Base-by-base conservation (phyloP, 2,329 filamentous ascomycete genomes). In the Botrytis fragariae region DNA sequence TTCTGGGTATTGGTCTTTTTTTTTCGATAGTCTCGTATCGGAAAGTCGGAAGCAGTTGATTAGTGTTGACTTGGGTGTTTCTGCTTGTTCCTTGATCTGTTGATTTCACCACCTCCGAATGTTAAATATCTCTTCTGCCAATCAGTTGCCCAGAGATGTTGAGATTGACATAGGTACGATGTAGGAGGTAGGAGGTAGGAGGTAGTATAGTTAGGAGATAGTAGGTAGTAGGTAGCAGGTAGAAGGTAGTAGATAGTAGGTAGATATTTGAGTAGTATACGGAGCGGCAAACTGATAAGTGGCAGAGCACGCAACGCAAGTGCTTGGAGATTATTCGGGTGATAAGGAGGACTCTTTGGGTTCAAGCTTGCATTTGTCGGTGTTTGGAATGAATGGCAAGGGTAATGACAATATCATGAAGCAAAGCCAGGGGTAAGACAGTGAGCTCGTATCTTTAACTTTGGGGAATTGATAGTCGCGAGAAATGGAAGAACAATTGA, bases 1-100 rank as follows among this genome's bases (percentile, higher is more conserved):
- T 63, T 63, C 37, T 63, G 37, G 61, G 37, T 63, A 62, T 39
- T 42, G 61, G 61, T 44, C 61, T 63, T 63, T 63, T 29, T 54
- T 63, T 63, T 63, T 42, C 39, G 37, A 42, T n/a, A 63, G 37
- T 63, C 37, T 63, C 25, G 61, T 29, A 63, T 63, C 59, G 32
- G 59, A 61, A 37, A 18, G 32, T 37, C 61, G 61, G 61, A 63
- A 42, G 61, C n/a, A 57, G 61, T 42, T 25, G 60, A 37, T 62
- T 62, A 29, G 60, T 29, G 9, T 63, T 62, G 37, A 42, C 37
- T 18, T 25, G 37, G 60, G 14, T 62, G n/a, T 18, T n/a, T 62
- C 22, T 62, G 37, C 60, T 62, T 62, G 22, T 62, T 62, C 60
- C 60, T 42, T 62, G 60, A 10, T 62, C 22, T n/a, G 22, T 39